Evolutionary conservation across 2,329 filamentous ascomycete genomes (phyloP).

Genomic region (Diaporthe velutina): DNA sequence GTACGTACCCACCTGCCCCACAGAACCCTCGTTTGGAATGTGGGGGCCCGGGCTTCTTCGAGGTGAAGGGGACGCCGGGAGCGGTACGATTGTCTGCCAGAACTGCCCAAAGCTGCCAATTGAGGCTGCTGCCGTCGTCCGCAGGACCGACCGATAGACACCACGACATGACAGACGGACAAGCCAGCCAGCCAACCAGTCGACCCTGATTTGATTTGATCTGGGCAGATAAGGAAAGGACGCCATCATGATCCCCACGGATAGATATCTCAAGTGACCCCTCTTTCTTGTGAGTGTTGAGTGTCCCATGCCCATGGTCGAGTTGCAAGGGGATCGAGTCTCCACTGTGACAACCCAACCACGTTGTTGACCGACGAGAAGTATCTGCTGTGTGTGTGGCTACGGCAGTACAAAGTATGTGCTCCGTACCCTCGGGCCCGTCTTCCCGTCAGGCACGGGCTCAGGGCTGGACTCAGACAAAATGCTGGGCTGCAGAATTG

Average conservation of each 20-base stretch:
- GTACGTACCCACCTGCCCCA: conserved; percentile 20
- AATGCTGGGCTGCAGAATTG: background rate
- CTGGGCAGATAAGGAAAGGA: conserved; percentile 20
- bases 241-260: conserved; percentile 22
- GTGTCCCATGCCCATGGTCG: background rate
- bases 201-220: conserved; percentile 12
- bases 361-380: conserved; percentile 6
- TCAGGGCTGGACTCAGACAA: background rate
- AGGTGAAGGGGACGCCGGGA: conserved; percentile 5
- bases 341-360: background rate
- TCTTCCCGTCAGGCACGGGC: background rate
- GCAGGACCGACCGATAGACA: conserved; percentile 1
- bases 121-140: background rate
- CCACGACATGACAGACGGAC: conserved; percentile 7
- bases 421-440: conserved; percentile 21
- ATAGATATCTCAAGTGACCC: conserved; percentile 25
- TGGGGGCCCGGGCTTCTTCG: conserved; percentile 18
- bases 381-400: background rate
- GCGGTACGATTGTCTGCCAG: background rate
- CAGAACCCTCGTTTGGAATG: conserved; percentile 20
- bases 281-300: background rate
- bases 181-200: conserved; percentile 3
- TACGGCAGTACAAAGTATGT: background rate
- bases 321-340: background rate
- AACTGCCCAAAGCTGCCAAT: background rate